phyloP scores from a whole-genome alignment of 2,329 filamentous ascomycete genomes.

The Calonectria montana region DNA sequence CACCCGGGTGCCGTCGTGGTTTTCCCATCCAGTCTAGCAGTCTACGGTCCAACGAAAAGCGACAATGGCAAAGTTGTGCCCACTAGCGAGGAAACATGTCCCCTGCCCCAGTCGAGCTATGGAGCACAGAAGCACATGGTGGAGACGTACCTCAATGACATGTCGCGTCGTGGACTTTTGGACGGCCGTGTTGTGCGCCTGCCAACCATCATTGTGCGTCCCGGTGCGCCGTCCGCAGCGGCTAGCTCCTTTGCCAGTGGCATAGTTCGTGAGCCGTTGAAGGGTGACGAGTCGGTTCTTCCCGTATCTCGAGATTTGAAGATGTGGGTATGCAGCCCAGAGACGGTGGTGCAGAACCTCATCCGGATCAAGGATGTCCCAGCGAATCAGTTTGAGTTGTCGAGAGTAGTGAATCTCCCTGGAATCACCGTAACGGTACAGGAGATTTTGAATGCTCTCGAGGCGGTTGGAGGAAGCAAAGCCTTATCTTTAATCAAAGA shows the following conservation, averaged over 20 bases:
- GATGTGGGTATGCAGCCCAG: constrained; percentile 63
- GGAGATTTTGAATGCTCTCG: constrained; percentile 62
- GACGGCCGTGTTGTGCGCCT: constrained; percentile 67
- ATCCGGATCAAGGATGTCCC: constrained; percentile 55
- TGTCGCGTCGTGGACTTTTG: constrained; percentile 63
- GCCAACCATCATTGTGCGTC: constrained; percentile 70
- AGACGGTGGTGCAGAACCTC: constrained; percentile 60
- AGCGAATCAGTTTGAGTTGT: constrained; percentile 49
- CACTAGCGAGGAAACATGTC: constrained; percentile 40
- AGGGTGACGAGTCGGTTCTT: constrained; percentile 56
- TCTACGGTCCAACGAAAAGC: constrained; percentile 57
- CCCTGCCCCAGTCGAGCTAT: constrained; percentile 66
- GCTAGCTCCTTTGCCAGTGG: constrained; percentile 70
- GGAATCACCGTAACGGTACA: constrained; percentile 62
- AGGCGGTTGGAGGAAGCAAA: constrained; percentile 59
- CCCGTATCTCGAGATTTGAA: constrained; percentile 58
- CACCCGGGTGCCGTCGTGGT: constrained; percentile 63
- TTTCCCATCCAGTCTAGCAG: constrained; percentile 68
- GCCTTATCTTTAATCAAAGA: constrained; percentile 56
- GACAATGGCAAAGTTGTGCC: not conserved
- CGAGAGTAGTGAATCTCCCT: constrained; percentile 61
- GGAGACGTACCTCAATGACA: constrained; percentile 53
- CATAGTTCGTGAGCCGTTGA: constrained; percentile 67
- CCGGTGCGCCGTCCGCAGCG: constrained; percentile 69
- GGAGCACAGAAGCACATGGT: constrained; percentile 72